A percentile compares a stretch with the other conserved stretches of the same genome.
phyloP scores from a whole-genome alignment of 495 filamentous ascomycete species.

The Talaromyces thailandensis region DNA sequence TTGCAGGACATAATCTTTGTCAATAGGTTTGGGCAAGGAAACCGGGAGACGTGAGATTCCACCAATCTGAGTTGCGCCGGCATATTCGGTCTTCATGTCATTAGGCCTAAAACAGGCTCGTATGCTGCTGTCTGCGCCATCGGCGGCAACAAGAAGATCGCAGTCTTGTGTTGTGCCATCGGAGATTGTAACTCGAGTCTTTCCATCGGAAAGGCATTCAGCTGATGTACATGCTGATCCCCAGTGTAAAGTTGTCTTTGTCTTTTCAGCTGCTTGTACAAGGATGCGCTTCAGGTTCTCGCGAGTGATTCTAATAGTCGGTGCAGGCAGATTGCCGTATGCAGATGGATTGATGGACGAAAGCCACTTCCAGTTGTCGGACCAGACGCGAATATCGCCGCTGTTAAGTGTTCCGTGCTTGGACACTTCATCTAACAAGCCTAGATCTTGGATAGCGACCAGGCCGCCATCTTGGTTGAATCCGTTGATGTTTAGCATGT shows the following conservation, averaged over 20 bases:
- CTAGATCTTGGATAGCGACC: constrained; percentile 18
- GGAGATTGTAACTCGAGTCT: constrained; percentile 3
- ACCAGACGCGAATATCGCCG: constrained; percentile 19
- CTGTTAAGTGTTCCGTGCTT: constrained; percentile 11
- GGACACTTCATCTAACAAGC: constrained; percentile 9
- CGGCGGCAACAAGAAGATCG: constrained; percentile 27
- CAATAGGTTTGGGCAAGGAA: constrained; percentile 14
- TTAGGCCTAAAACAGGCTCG: constrained; percentile 21
- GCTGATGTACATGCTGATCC: background rate
- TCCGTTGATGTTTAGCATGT: constrained; percentile 25
- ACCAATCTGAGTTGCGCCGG: constrained; percentile 20
- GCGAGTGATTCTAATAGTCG: constrained; percentile 13
- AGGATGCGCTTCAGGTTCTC: constrained; percentile 15
- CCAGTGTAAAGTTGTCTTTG: constrained; percentile 5
- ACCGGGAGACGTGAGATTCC: constrained; percentile 17
- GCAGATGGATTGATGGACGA: constrained; percentile 12
- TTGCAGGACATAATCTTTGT: constrained; percentile 22
- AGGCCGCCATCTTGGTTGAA: constrained; percentile 14
- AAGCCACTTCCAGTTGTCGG: constrained; percentile 13
- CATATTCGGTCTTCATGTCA: constrained; percentile 20
- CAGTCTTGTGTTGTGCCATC: constrained; percentile 17
- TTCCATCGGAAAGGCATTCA: constrained; percentile 4
- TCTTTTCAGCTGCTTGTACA: constrained; percentile 10
- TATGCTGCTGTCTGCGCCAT: constrained; percentile 31
- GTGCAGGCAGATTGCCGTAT: constrained; percentile 9